These are phyloP conservation scores for Fonsecaea monophora DNA, from an alignment of 2,329 filamentous ascomycete genomes.

Conservation along the genomic window DNA sequence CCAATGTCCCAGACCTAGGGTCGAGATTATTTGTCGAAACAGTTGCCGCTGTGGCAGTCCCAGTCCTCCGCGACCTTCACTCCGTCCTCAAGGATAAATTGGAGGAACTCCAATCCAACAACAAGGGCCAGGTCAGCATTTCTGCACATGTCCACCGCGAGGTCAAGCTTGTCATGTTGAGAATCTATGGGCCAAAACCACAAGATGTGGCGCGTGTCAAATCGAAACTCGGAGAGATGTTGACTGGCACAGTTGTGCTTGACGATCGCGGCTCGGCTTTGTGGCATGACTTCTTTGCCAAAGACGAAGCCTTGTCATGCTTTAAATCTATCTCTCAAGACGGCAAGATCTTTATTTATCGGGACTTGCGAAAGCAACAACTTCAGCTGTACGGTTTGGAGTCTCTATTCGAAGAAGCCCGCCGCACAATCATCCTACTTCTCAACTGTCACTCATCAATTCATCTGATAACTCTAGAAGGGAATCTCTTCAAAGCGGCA, in stretches of 20 bases:
- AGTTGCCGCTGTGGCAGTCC: slow-evolving; percentile 18
- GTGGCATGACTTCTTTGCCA: slow-evolving; percentile 27
- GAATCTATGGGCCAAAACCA: slow-evolving; percentile 12
- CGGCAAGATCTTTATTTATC: slow-evolving; percentile 21
- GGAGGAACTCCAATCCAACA: slow-evolving; percentile 18
- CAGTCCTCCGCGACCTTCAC: slow-evolving; percentile 13
- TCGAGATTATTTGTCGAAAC: slow-evolving; percentile 24
- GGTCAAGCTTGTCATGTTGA: slow-evolving; percentile 10
- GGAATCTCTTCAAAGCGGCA: slow-evolving; percentile 7
- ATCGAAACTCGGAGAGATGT: slow-evolving; percentile 9
- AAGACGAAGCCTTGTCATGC: slow-evolving; percentile 14
- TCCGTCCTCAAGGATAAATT: slow-evolving; percentile 8
- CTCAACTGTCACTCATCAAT: not conserved
- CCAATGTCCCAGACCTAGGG: slow-evolving; percentile 12
- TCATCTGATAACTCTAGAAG: slow-evolving; percentile 17
- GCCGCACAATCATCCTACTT: slow-evolving; percentile 11
- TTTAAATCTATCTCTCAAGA: slow-evolving; percentile 6
- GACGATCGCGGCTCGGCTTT: slow-evolving; percentile 14
- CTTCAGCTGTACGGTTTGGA: slow-evolving; percentile 14
- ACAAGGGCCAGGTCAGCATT: slow-evolving; percentile 8
- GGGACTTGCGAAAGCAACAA: slow-evolving; percentile 19
- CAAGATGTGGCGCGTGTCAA: slow-evolving; percentile 19
- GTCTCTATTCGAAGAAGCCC: slow-evolving; percentile 9
- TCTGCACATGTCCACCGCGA: not conserved
- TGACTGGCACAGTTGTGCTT: slow-evolving; percentile 20